Percentiles rank a stretch among this genome's conserved stretches.
phyloP scores from a whole-genome alignment of 2,329 filamentous ascomycete species.

The Nigrograna mackinnonii region DNA sequence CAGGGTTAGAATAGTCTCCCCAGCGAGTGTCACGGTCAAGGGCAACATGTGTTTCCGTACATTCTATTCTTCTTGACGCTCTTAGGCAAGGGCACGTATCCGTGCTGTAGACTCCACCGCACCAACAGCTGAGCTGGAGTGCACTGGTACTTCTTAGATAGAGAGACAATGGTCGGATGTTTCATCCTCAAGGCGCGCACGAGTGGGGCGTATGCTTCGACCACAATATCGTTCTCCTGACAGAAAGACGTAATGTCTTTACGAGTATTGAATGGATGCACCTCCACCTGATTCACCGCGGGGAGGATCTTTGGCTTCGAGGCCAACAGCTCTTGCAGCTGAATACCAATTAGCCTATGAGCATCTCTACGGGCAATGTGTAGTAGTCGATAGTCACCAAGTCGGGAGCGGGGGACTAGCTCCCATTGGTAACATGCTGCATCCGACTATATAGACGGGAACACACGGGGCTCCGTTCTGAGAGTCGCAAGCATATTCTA shows the following conservation, averaged over 20 bases:
- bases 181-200: conserved; percentile 71
- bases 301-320: conserved; percentile 65
- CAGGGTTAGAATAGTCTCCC: no score
- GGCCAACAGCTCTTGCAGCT: conserved; percentile 71
- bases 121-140: conserved; percentile 75
- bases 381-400: no score
- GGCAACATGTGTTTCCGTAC: no score
- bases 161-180: conserved; percentile 63
- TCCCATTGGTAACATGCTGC: conserved; percentile 6
- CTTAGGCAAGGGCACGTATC: conserved; percentile 74
- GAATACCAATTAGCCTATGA: conserved; percentile 10
- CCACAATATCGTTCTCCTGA: conserved; percentile 65
- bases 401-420: conserved; percentile 1
- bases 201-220: conserved; percentile 81
- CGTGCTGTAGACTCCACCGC: conserved; percentile 77
- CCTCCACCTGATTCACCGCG: conserved; percentile 76
- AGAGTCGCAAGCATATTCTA: no score
- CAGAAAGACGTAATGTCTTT: conserved; percentile 69
- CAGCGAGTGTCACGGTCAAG: no score
- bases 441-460: no score
- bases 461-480: no score
- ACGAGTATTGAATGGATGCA: conserved; percentile 82
- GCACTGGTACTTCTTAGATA: conserved; percentile 71
- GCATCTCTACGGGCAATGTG: no score
- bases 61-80: conserved; percentile 67